Evolutionary conservation across 768 basidiomycete genomes (phyloP), one percentile per base, ranked within the genome.

Genomic region (Tricholoma saponaceum): DNA sequence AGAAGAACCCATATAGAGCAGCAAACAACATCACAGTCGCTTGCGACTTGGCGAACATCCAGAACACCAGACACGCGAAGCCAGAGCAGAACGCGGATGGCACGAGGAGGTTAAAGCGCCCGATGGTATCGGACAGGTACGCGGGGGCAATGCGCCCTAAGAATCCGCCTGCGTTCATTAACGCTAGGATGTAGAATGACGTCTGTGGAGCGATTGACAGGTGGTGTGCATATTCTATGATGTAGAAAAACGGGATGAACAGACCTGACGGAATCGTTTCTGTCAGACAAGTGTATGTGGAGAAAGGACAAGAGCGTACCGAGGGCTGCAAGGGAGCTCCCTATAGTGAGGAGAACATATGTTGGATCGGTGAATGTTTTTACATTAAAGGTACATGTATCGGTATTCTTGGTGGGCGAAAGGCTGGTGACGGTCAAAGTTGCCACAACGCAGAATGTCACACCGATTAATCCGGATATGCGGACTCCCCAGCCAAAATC

Each of bases 201-300:
- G 70, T 71, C 43, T 70, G 55, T 6, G 75, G 53, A 2, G 76
- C 58, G 37, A 81, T 69, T 49, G 66, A 69, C 56, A 78, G 69
- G 43, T 76, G 76, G 55, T 74, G 72, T 18, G 85, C 74, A 67
- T 84, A 88, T 51, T 81, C 78, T 20, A 82, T 79, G 54, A 90
- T 82, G 72, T 83, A 90, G 66, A 88, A 86, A 67, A 82, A 85
- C 6, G 88, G 88, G 22, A 83, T 84, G 70, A 87, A 90, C 4
- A 89, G 71, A 25, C 87, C 88, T 89, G 62, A 4, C 23, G 26
- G 9, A 12, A 14, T 39, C 16, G 28, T 13, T 46, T 57, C 26
- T 60, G 52, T 37, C 23, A 39, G 51, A 41, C 14, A 20, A 18
- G 41, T 46, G 37, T 23, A n/a, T 44, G 7, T 8, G 10, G 18